Conservation (phyloP, 768 basidiomycete genomes). For the Sarcodon aspratus region DNA sequence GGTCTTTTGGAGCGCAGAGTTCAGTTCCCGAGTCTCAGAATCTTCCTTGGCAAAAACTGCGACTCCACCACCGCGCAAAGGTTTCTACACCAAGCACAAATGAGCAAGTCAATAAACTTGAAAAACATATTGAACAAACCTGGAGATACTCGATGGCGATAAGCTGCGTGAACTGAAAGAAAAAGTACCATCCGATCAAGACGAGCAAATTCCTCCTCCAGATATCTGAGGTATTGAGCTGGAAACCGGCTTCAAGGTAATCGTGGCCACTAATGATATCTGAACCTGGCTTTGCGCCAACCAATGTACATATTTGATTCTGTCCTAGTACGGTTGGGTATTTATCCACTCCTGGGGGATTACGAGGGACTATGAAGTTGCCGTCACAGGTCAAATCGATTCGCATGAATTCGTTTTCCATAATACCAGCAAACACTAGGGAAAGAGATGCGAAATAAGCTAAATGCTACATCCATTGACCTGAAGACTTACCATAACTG, state of each 20-base stretch:
- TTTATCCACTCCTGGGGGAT: conserved; percentile 37
- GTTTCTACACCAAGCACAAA: background rate
- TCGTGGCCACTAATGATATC: conserved; percentile 39
- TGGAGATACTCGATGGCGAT: conserved; percentile 55
- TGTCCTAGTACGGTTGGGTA: conserved; percentile 57
- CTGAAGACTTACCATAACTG: conserved; percentile 38
- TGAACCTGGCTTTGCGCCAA: conserved; percentile 50
- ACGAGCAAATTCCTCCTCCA: conserved; percentile 67
- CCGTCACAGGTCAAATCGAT: conserved; percentile 57
- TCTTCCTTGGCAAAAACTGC: conserved; percentile 53
- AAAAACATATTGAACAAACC: conserved; percentile 21
- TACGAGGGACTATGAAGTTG: conserved; percentile 51
- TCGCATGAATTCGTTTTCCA: conserved; percentile 82
- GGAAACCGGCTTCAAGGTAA: conserved; percentile 53
- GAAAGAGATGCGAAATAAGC: background rate
- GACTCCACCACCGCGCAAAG: conserved; percentile 25
- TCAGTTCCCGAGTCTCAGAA: conserved; percentile 40
- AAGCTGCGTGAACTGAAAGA: conserved; percentile 62
- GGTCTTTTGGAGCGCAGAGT: conserved; percentile 35
- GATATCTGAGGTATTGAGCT: conserved; percentile 34
- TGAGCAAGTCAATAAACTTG: too few species aligned
- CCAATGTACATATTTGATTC: conserved; percentile 73
- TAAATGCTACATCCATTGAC: background rate
- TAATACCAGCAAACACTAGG: conserved; percentile 60
- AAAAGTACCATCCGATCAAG: conserved; percentile 54